Evolutionary conservation across 495 filamentous ascomycete species (phyloP), one percentile per base, ranked within the genome.

Genomic region (Coniosporium apollinis): DNA sequence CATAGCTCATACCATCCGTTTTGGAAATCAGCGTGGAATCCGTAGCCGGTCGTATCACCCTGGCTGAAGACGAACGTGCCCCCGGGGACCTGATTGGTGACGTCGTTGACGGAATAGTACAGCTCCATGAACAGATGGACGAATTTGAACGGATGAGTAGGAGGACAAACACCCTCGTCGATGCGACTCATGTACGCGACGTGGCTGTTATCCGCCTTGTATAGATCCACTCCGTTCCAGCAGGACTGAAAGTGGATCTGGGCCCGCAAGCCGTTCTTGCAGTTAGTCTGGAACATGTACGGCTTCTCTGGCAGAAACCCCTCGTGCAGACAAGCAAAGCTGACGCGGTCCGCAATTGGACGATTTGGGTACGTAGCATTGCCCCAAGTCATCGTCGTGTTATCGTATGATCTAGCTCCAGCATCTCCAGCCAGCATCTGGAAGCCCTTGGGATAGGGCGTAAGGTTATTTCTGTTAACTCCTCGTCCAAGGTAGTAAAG

Each of bases 401-500:
- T 52, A 24, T 60, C 54, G 38, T 56, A 56, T 10, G 49, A 48
- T 7, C 61, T 48, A 14, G 53, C 46, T 22, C 30, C 37, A 18
- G 55, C 49, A 37, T 60, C 47, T 10, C 62, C 61, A 3, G 62
- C 58, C 6, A 65, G 34, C 48, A 64, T 65, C 19, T 39, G 45
- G 35, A 65, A 60, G 21, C 60, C 61, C 6, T 56, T 49, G 9
- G 62, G 62, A 17, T 63, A 64, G 1, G 61, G 54, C 22, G 49
- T 35, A 20, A 55, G 49, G 7, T 16, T 37, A 16, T 50, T 53
- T 14, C 36, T 36, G 30, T 61, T 55, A 6, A 51, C 50, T 4
- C 59, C 61, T 10, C 60, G 54, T 1, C 56, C 60, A 5, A 61
- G 52, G 41, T 65, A 65, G 38, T 63, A 63, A 8, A 64, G 50